These are phyloP conservation scores for Coleophoma cylindrospora DNA, from an alignment of 2,329 filamentous ascomycete genomes.

Conservation along the genomic window DNA sequence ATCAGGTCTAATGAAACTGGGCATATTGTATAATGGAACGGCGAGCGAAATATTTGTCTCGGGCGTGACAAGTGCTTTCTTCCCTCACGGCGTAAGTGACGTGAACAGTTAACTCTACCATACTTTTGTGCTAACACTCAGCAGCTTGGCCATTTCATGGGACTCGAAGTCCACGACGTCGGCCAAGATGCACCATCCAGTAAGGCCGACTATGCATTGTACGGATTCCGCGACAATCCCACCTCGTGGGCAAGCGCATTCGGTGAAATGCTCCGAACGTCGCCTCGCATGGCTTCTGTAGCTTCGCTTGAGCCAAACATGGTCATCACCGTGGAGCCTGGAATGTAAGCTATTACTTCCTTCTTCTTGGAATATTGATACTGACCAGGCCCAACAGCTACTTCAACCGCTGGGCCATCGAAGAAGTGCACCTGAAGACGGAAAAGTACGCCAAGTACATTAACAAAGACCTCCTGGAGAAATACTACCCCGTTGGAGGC, in stretches of 20 bases:
- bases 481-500: slow-evolving; percentile 76
- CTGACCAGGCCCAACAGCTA: slow-evolving; percentile 42
- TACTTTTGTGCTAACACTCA: not conserved
- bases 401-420: slow-evolving; percentile 69
- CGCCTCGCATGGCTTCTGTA: slow-evolving; percentile 2
- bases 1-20: slow-evolving; percentile 57
- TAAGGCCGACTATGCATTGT: slow-evolving; percentile 14
- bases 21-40: slow-evolving; percentile 62
- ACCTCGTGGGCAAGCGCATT: slow-evolving; percentile 10
- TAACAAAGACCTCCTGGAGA: slow-evolving; percentile 57
- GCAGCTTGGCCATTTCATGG: slow-evolving; percentile 55
- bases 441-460: slow-evolving; percentile 57
- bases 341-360: slow-evolving; percentile 43
- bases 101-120: not conserved
- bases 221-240: slow-evolving; percentile 3
- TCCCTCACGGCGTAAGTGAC: slow-evolving; percentile 48
- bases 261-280: slow-evolving; percentile 6
- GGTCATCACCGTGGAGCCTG: slow-evolving; percentile 76
- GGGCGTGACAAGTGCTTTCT: slow-evolving; percentile 56
- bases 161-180: slow-evolving; percentile 61
- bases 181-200: slow-evolving; percentile 30
- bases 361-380: not conserved
- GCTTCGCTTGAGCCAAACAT: slow-evolving; percentile 50
- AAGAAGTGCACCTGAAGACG: slow-evolving; percentile 60
- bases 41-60: slow-evolving; percentile 45